These are phyloP conservation scores for Fusarium ramigenum DNA, from an alignment of 2,329 filamentous ascomycete species.

Conservation along the genomic window DNA sequence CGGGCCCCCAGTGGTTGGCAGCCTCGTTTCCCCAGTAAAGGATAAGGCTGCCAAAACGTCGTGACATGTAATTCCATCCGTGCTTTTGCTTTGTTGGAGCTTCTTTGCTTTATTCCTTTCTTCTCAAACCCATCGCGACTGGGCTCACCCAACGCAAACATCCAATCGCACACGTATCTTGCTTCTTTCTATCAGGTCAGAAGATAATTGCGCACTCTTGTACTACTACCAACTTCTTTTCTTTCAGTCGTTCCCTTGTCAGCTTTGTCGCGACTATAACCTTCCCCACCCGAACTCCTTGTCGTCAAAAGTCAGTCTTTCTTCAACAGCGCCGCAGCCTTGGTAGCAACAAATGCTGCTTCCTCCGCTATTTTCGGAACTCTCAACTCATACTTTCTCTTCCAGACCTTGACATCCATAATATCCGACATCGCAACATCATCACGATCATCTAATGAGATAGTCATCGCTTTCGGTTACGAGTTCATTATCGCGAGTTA, in stretches of 20 bases:
- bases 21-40: constrained; percentile 42
- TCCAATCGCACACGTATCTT: constrained; percentile 13
- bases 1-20: constrained; percentile 13
- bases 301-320: constrained; percentile 42
- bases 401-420: constrained; percentile 14
- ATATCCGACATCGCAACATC: constrained; percentile 1
- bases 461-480: constrained; percentile 36
- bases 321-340: constrained; percentile 33
- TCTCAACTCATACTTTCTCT: constrained; percentile 30
- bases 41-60: constrained; percentile 41
- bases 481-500: constrained; percentile 46
- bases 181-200: not conserved
- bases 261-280: constrained; percentile 25
- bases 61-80: constrained; percentile 30
- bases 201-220: not conserved
- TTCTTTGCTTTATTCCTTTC: constrained; percentile 27
- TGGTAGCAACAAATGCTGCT: constrained; percentile 24
- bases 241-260: constrained; percentile 39
- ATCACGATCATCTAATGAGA: constrained; percentile 46
- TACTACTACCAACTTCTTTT: constrained; percentile 9
- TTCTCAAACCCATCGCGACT: constrained; percentile 39
- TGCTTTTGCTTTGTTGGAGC: constrained; percentile 23
- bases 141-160: constrained; percentile 18
- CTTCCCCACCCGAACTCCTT: constrained; percentile 38
- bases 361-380: constrained; percentile 4